These are phyloP conservation scores for Rhizopogon roseolus DNA, from an alignment of 768 basidiomycete species.

Conservation along the genomic window DNA sequence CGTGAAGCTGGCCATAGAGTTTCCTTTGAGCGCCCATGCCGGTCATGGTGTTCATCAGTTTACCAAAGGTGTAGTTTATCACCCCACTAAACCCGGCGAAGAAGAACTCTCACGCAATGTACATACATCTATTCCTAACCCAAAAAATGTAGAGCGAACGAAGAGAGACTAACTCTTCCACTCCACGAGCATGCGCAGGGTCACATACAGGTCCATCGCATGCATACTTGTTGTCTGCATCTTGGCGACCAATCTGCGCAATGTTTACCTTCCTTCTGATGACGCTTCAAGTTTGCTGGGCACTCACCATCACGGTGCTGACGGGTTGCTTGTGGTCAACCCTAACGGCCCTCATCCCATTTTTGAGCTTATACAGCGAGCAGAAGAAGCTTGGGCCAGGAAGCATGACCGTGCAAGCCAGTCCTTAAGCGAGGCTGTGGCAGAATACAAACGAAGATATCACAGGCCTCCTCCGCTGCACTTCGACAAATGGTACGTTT, in stretches of 20 bases:
- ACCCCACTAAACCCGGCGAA: no score
- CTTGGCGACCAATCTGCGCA: not conserved
- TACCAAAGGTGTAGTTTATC: no score
- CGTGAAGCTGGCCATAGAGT: no score
- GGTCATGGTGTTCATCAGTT: no score
- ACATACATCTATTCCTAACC: no score
- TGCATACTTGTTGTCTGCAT: not conserved
- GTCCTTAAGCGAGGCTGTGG: slow-evolving; percentile 31
- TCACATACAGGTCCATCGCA: not conserved
- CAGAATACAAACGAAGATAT: slow-evolving; percentile 35
- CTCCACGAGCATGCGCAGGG: not conserved
- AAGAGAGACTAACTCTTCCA: not conserved
- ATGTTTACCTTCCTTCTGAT: no score
- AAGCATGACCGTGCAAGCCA: slow-evolving; percentile 31
- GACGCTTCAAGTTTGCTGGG: not conserved
- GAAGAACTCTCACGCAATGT: no score
- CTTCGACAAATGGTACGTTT: slow-evolving; percentile 38
- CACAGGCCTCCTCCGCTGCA: slow-evolving; percentile 32
- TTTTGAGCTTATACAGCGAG: slow-evolving; percentile 34
- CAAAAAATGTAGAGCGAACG: no score
- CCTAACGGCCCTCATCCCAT: slow-evolving; percentile 37
- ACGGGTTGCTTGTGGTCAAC: slow-evolving; percentile 31
- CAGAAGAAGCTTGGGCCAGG: slow-evolving; percentile 31
- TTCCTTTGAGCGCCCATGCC: no score
- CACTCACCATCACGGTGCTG: slow-evolving; percentile 16